A percentile compares a stretch with the other conserved stretches of the same genome.
Conservation (phyloP, 495 filamentous ascomycete species). For the Xylaria cubensis region DNA sequence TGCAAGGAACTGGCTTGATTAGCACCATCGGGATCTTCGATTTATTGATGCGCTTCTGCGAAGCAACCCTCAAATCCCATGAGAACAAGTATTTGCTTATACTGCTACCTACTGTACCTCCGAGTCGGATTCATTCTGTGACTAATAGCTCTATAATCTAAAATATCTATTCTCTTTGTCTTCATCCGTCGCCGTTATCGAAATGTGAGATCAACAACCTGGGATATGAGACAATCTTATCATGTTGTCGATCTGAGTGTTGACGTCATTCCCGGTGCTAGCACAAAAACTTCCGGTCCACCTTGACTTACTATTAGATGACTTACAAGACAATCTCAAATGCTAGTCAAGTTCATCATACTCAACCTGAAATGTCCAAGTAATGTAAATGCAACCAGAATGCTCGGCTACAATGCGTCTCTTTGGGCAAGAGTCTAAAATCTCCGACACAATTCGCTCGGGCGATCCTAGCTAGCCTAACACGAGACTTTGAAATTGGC, state of each 20-base stretch:
- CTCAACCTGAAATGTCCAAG: neutral
- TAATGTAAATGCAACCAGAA: neutral
- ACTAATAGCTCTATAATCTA: neutral
- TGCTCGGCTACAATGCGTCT: neutral
- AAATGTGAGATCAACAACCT: neutral
- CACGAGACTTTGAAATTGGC: neutral
- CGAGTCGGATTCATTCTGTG: neutral
- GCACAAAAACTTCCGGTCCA: neutral
- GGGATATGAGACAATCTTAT: neutral
- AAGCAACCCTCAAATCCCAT: constrained; percentile 11
- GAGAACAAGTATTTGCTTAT: neutral
- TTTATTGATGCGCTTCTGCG: constrained; percentile 20
- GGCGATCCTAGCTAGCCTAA: neutral
- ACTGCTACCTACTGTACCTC: neutral
- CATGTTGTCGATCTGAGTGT: neutral
- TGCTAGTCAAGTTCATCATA: neutral
- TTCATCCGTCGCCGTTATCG: neutral
- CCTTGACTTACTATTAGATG: neutral
- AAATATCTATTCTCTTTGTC: neutral
- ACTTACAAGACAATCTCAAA: neutral
- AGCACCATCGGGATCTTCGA: constrained; percentile 26
- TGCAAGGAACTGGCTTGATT: neutral
- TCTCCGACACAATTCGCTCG: neutral
- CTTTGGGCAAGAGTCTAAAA: neutral
- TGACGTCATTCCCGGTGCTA: constrained; percentile 2